Conservation (phyloP, 2,329 filamentous ascomycete genomes). For the Colletotrichum tropicicola region DNA sequence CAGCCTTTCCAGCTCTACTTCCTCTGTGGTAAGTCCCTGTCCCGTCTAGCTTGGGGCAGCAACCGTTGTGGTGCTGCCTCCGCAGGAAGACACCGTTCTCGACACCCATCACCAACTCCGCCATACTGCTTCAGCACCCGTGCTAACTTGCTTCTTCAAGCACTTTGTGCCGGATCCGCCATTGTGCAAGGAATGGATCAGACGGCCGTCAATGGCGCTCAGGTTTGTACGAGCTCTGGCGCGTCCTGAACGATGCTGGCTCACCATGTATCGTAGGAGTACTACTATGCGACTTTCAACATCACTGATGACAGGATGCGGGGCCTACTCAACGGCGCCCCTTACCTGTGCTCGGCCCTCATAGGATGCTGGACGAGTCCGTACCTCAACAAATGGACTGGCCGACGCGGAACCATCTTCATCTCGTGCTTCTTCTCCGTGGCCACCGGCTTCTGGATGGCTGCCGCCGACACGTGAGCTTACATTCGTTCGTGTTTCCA, state of each 20-base stretch:
- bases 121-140: background rate
- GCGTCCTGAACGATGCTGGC: constrained; percentile 38
- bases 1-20: constrained; percentile 45
- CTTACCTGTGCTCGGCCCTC: constrained; percentile 60
- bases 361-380: constrained; percentile 46
- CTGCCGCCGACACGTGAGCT: constrained; percentile 57
- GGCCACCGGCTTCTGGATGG: constrained; percentile 65
- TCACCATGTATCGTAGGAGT: constrained; percentile 39
- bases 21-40: constrained; percentile 40
- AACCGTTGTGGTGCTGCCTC: too few relatives aligned
- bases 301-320: constrained; percentile 53
- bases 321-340: constrained; percentile 64
- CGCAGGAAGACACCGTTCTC: too few relatives aligned
- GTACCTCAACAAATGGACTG: constrained; percentile 65
- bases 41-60: too few relatives aligned
- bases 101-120: too few relatives aligned
- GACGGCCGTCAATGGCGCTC: constrained; percentile 71
- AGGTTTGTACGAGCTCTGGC: constrained; percentile 46
- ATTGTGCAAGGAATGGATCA: constrained; percentile 70
- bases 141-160: background rate
- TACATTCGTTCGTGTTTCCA: background rate
- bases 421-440: constrained; percentile 65
- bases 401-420: constrained; percentile 72
- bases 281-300: constrained; percentile 41
- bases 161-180: background rate